Base-by-base conservation (phyloP, 768 basidiomycete species). In the Calvatia gigantea region DNA sequence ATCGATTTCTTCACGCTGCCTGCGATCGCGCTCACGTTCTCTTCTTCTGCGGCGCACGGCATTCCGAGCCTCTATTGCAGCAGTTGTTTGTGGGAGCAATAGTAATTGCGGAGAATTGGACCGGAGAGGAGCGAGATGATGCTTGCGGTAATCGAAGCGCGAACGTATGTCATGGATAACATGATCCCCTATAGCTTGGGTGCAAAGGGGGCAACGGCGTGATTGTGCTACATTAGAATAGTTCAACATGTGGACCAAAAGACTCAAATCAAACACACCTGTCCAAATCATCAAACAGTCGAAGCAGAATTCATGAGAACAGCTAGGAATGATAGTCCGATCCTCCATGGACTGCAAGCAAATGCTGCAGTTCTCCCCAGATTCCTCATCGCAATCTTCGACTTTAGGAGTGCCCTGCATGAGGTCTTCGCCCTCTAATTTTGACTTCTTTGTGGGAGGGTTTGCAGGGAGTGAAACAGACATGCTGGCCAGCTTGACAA, bases 301-400 rank as follows among this genome's bases (percentile, higher is more conserved):
- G 61, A 96, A 96, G 64, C 94, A 98, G 65, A 95, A 95, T 64
- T 91, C 89, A 74, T 98, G 94, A 1, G 91, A 89, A 69, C 94
- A 97, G 6, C 75, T 78, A 1, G 93, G 91, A 23, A 96, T 75
- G 35, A 95, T 79, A 0, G 94, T 89, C 42, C 89, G 75, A 71
- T 97, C 92, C 12, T 78, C 73, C 49, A 94, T 74, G 9, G 73
- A 58, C 62, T 95, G 91, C 21, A 98, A 74, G 63, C 94, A 98
- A 31, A 98, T 96, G 56, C 87, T 85, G 65, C 94, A 98, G 61
- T 84, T 75, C 21, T 86, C 82, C 42, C 78, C 80, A 4, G 77
- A 74, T 0, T 71, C 67, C 2, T 75, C 75, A 4, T 69, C 74
- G 2, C 66, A 60, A 23, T 62, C 62, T 38, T 62, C 62, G 11